Evolutionary conservation across 176 grass and related monocot genomes (phyloP).

Genomic region (Carex kokanica): DNA sequence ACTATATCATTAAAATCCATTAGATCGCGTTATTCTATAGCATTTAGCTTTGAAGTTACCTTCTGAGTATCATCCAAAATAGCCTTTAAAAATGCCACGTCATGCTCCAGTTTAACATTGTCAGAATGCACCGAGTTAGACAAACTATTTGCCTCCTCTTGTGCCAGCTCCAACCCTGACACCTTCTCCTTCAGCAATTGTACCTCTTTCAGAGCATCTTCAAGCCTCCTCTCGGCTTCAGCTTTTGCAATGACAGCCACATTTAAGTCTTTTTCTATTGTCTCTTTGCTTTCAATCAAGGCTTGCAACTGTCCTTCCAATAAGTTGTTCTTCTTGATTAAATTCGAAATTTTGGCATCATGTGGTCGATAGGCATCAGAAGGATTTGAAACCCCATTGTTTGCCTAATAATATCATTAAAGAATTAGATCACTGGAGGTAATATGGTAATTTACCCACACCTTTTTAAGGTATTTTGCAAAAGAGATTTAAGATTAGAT

Average conservation of each 20-base stretch:
- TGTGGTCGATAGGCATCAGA: slow-evolving; percentile 56
- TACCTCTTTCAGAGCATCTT: slow-evolving; percentile 56
- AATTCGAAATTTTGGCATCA: slow-evolving; percentile 52
- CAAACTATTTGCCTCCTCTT: slow-evolving; percentile 79
- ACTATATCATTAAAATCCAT: background rate
- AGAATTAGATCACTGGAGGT: slow-evolving; percentile 17
- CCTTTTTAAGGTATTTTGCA: background rate
- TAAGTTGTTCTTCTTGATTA: slow-evolving; percentile 47
- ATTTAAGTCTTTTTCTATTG: slow-evolving; percentile 62
- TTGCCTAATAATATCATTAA: slow-evolving; percentile 22
- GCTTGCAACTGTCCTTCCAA: slow-evolving; percentile 60
- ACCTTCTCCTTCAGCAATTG: slow-evolving; percentile 68
- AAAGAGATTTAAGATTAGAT: background rate
- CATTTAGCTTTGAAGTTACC: slow-evolving; percentile 31
- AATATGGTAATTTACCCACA: background rate
- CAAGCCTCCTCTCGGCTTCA: slow-evolving; percentile 60
- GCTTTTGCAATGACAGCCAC: slow-evolving; percentile 59
- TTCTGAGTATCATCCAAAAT: slow-evolving; percentile 88
- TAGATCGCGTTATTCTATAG: background rate
- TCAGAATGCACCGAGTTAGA: slow-evolving; percentile 80
- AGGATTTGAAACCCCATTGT: slow-evolving; percentile 35
- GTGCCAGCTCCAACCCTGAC: slow-evolving; percentile 62
- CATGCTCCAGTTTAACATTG: slow-evolving; percentile 82
- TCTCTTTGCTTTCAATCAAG: slow-evolving; percentile 46
- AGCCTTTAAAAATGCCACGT: slow-evolving; percentile 89